Conservation (phyloP, 768 basidiomycete genomes). For the Leccinum olivaceopallidum region DNA sequence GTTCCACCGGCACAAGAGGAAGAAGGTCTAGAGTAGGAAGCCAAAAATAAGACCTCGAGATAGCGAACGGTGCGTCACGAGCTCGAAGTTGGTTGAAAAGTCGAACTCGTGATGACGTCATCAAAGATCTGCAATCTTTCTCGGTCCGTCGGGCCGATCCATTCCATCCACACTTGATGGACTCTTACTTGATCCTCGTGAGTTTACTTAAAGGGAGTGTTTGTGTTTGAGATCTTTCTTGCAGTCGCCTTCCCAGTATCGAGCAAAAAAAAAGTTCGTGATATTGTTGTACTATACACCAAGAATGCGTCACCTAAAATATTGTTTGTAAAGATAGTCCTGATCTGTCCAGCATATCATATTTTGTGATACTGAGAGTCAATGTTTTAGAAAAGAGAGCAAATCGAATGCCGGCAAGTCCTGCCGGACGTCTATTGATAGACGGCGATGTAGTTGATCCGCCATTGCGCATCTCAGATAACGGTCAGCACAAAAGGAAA, state of each 20-base stretch:
- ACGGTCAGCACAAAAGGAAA: neutral
- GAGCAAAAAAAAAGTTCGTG: neutral
- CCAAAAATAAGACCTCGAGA: too few species aligned
- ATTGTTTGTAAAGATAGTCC: neutral
- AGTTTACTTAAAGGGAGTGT: neutral
- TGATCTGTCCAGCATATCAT: neutral
- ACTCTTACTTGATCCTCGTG: neutral
- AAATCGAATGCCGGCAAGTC: neutral
- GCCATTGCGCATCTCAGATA: conserved; percentile 51
- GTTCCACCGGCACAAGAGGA: neutral
- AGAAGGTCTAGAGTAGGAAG: neutral
- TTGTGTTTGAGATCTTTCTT: neutral
- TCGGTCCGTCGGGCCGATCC: too few species aligned
- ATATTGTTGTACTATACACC: neutral
- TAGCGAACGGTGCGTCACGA: too few species aligned
- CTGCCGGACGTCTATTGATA: conserved; percentile 37
- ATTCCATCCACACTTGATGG: neutral
- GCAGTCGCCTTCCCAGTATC: neutral
- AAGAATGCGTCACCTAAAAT: neutral
- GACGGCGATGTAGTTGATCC: conserved; percentile 54
- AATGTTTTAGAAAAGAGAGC: neutral
- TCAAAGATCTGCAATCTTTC: neutral
- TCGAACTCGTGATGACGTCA: neutral
- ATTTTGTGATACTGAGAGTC: neutral
- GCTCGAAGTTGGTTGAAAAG: neutral